phyloP scores from a whole-genome alignment of 208 protist species.

The Trypanosoma brucei region DNA sequence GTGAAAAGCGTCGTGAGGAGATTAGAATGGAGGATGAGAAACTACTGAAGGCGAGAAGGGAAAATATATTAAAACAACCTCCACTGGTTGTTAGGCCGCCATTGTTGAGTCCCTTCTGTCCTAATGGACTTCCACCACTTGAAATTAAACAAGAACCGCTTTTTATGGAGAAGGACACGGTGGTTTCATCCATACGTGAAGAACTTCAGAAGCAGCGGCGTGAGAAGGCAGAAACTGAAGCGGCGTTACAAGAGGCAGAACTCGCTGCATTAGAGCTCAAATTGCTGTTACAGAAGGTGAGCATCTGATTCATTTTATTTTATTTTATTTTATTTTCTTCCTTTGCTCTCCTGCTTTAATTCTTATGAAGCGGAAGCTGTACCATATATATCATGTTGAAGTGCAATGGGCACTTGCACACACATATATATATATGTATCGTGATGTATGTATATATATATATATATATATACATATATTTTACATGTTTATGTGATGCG shows the following conservation, averaged over 20 bases:
- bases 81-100: background rate
- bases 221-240: background rate
- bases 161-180: conserved; percentile 17
- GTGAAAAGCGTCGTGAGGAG: conserved; percentile 4
- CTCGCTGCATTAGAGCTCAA: conserved; percentile 25
- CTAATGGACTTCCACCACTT: conserved; percentile 8
- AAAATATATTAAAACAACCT: background rate
- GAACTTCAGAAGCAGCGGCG: conserved; percentile 12
- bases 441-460: too few relatives aligned
- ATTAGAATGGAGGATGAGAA: background rate
- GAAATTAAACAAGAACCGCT: background rate
- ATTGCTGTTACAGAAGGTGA: conserved; percentile 14
- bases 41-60: background rate
- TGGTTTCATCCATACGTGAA: conserved; percentile 16
- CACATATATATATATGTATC: too few relatives aligned
- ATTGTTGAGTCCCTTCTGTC: conserved; percentile 17
- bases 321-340: conserved; percentile 22
- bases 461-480: too few relatives aligned
- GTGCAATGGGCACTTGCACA: too few relatives aligned
- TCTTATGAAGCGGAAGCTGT: background rate
- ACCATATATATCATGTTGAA: too few relatives aligned
- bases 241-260: conserved; percentile 13
- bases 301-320: conserved; percentile 6
- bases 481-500: too few relatives aligned
- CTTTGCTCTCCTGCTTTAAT: conserved; percentile 2